Percentiles rank a stretch among this genome's conserved stretches.
These are phyloP conservation scores for Effrenium voratum DNA, from an alignment of 73 alveolate species.

Conservation along the genomic window DNA sequence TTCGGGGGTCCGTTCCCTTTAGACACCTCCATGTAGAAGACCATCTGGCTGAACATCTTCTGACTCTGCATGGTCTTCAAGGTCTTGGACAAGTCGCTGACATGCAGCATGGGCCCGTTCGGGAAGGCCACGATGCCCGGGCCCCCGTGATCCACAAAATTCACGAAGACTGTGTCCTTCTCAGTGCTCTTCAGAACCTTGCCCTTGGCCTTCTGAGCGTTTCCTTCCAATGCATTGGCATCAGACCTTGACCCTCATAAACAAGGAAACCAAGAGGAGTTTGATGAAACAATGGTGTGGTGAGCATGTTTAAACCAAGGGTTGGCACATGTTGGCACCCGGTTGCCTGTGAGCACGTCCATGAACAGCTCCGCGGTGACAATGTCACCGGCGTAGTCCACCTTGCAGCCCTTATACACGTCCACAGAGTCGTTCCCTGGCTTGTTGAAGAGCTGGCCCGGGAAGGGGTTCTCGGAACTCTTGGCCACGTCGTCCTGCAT, in stretches of 20 bases:
- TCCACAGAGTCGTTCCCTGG: conserved; percentile 94
- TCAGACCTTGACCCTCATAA: no score
- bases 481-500: conserved; percentile 98
- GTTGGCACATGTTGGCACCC: conserved; percentile 26
- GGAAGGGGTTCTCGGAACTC: conserved; percentile 97
- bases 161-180: conserved; percentile 96
- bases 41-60: conserved; percentile 97
- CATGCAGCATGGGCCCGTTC: conserved; percentile 95
- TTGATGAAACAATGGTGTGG: conserved; percentile 8
- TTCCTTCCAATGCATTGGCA: no score
- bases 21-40: conserved; percentile 97
- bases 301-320: neutral
- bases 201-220: conserved; percentile 85
- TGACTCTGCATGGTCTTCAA: conserved; percentile 97
- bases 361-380: conserved; percentile 98
- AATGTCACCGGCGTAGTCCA: conserved; percentile 97
- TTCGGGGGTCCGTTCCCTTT: no score
- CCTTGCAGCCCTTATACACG: conserved; percentile 98
- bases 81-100: conserved; percentile 96
- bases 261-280: no score
- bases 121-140: conserved; percentile 98
- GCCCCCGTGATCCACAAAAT: conserved; percentile 99
- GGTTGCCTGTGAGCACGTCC: conserved; percentile 97
- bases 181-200: conserved; percentile 96
- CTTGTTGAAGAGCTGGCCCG: conserved; percentile 98